Evolutionary conservation across 306 rosid genomes (phyloP).

Genomic region (Cucumis cinereus): DNA sequence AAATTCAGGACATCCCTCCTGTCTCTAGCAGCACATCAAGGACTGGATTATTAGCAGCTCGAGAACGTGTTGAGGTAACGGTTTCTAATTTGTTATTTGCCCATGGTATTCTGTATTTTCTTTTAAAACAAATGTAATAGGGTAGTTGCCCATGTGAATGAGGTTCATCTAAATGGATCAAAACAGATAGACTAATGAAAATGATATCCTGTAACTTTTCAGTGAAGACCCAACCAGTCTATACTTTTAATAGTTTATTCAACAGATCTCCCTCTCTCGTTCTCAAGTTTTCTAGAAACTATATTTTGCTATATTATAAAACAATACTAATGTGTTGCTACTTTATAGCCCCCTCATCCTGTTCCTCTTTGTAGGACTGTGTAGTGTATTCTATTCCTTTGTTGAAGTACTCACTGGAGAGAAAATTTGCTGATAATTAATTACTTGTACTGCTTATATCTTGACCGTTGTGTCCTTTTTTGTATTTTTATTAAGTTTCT

Average conservation of each 20-base stretch:
- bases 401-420: not conserved
- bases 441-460: not conserved
- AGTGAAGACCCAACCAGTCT: not conserved
- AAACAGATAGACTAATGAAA: not conserved
- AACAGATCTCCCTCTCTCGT: not conserved
- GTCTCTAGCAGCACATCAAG: slow-evolving; percentile 23
- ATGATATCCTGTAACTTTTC: not conserved
- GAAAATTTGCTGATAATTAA: not conserved
- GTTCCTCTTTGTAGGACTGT: not conserved
- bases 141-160: no score
- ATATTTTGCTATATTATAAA: not conserved
- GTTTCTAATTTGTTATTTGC: not conserved
- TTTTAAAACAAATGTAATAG: not conserved
- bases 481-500: not conserved
- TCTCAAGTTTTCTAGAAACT: not conserved
- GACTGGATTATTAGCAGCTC: slow-evolving; percentile 25
- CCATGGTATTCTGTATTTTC: not conserved
- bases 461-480: not conserved
- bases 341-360: not conserved
- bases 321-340: not conserved
- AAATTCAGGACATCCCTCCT: slow-evolving; percentile 26
- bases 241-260: not conserved
- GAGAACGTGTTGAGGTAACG: slow-evolving; percentile 38
- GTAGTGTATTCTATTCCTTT: not conserved
- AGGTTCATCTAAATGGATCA: not conserved